Base-by-base conservation (phyloP, 495 filamentous ascomycete genomes). In the Hypoxylon subgilvum region DNA sequence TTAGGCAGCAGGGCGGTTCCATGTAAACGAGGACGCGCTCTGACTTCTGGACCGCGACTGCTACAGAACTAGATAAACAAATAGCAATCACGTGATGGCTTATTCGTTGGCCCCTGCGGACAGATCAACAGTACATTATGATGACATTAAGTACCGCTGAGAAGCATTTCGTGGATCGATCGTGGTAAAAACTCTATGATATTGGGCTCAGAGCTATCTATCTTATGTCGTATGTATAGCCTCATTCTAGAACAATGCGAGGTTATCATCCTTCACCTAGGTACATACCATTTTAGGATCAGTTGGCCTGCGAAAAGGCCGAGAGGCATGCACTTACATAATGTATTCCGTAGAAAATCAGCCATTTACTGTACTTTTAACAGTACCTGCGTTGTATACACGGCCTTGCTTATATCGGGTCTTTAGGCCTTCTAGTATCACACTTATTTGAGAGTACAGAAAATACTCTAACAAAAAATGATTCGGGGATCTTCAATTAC, bases 31-130 rank as follows among this genome's bases (percentile, higher is more conserved):
- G 38, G 30, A 53, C 57, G 57, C 57, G 57, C 28, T 48, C 13
- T 2, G 9, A 17, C 48, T 19, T 48, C 13, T 2, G 9, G n/a
- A 17, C 19, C 57, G 57, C 57, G 57, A 49, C 50, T 60, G 18
- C 42, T 14, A n/a, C 16, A 17, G 14, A 18, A 5, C 30, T 12
- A 18, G 21, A 36, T 25, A 13, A 31, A 43, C 19, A 52, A 28
- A 34, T 63, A 42, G 52, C 25, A 39, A 65, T 60, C 48, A 60
- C 57, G 49, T 60, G 57, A 43, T 55, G 40, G 16, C 27, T 18
- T 21, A 30, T 6, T 25, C 3, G 13, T 38, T 39, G 21, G 10
- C 12, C 17, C 27, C 12, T 32, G 27, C 25, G 31, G 31, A 9
- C 18, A 38, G 14, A 18, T 19, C 16, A 18, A 19, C 16, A 32